Percentiles rank a stretch among this genome's conserved stretches.
Conservation (phyloP, 2,329 filamentous ascomycete genomes). For the Cylindrodendrum hubeiense region DNA sequence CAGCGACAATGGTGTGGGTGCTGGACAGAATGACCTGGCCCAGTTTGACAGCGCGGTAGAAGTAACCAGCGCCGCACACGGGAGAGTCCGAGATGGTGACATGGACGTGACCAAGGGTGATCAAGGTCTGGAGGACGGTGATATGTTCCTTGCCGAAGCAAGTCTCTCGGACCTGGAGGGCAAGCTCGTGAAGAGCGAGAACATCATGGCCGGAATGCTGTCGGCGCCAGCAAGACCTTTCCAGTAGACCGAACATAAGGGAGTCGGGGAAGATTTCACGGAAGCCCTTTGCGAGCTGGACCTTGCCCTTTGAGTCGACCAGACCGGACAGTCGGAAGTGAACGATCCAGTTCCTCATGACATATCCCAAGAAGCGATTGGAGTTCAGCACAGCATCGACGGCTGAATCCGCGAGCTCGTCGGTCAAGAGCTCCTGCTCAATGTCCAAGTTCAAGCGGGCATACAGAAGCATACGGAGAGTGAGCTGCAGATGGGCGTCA, state of each 20-base stretch:
- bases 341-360: constrained; percentile 51
- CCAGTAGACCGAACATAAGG: constrained; percentile 51
- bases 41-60: constrained; percentile 51
- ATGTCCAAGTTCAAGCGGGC: constrained; percentile 46
- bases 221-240: constrained; percentile 49
- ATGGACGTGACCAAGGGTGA: constrained; percentile 52
- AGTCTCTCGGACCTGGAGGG: constrained; percentile 50
- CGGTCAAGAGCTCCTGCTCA: constrained; percentile 37
- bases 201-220: constrained; percentile 37
- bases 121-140: constrained; percentile 52
- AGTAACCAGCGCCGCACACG: constrained; percentile 46
- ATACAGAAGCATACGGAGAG: constrained; percentile 51
- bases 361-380: constrained; percentile 50
- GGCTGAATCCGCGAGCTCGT: constrained; percentile 35
- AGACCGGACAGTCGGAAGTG: constrained; percentile 52
- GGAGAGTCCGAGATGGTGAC: constrained; percentile 37
- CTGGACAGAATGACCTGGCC: constrained; percentile 49
- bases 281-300: constrained; percentile 49
- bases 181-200: constrained; percentile 48
- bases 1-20: constrained; percentile 48
- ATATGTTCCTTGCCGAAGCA: constrained; percentile 52
- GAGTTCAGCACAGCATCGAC: constrained; percentile 43
- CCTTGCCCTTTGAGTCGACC: constrained; percentile 41
- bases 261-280: constrained; percentile 52
- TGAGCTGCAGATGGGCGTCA: constrained; percentile 51